These are phyloP conservation scores for Rubia tinctorum DNA, from an alignment of 305 asterid genomes.

Conservation along the genomic window DNA sequence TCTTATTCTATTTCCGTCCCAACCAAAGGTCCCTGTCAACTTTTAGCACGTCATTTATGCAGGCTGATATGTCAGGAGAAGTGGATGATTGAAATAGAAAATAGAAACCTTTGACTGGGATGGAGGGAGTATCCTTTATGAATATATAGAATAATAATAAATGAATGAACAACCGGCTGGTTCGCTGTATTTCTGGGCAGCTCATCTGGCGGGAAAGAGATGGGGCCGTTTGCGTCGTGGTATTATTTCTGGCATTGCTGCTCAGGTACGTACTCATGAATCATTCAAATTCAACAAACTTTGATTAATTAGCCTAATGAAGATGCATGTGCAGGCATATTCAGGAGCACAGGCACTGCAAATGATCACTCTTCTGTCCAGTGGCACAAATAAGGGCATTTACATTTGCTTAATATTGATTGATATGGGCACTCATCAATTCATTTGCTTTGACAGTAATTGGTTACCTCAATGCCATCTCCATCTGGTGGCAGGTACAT, in stretches of 20 bases:
- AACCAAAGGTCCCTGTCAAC: too few species aligned
- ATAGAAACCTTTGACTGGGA: too few species aligned
- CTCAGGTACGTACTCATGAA: constrained; percentile 37
- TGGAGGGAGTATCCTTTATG: too few species aligned
- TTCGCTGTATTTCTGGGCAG: constrained; percentile 48
- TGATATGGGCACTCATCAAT: constrained; percentile 16
- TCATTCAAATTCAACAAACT: too few species aligned
- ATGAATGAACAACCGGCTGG: constrained; percentile 31
- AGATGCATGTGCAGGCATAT: constrained; percentile 13
- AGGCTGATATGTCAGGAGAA: too few species aligned
- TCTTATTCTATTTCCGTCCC: too few species aligned
- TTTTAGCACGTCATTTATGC: too few species aligned
- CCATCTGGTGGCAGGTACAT: constrained; percentile 17
- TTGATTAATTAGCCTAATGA: too few species aligned
- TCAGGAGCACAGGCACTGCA: constrained; percentile 14
- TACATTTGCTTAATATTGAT: constrained; percentile 1
- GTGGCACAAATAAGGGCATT: constrained; percentile 13
- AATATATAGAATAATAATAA: too few species aligned
- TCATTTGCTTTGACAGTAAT: constrained; percentile 14
- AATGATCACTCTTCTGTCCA: constrained; percentile 1
- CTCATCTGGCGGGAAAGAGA: constrained; percentile 43
- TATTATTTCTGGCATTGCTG: constrained; percentile 43
- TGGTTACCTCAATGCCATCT: constrained; percentile 13
- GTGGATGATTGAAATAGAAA: too few species aligned
- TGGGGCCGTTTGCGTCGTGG: constrained; percentile 55